These are phyloP conservation scores for Penicillium sp. DNA, from an alignment of 2,329 filamentous ascomycete species.

Conservation along the genomic window DNA sequence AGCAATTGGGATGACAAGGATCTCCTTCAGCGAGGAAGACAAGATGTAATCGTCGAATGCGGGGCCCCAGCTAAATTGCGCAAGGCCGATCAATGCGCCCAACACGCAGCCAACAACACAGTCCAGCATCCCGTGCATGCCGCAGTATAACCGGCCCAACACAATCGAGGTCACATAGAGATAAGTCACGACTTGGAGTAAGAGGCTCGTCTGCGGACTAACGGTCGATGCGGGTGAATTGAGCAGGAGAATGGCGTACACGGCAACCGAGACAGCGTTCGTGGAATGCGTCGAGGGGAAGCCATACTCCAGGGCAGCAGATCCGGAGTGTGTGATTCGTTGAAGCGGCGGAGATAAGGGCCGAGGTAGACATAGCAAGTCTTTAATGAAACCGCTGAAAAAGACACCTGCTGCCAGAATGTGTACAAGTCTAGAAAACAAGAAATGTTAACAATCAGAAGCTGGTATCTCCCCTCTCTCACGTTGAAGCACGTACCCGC, in stretches of 20 bases:
- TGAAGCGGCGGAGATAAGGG: conserved; percentile 89
- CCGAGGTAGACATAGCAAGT: conserved; percentile 86
- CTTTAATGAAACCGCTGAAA: conserved; percentile 90
- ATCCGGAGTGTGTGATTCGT: conserved; percentile 96
- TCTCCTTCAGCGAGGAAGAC: conserved; percentile 61
- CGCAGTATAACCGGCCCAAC: conserved; percentile 88
- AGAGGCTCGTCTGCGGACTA: conserved; percentile 56
- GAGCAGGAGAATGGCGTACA: conserved; percentile 75
- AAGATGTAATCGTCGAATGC: conserved; percentile 70
- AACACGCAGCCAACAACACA: conserved; percentile 77
- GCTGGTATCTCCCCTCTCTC: not conserved
- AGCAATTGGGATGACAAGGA: conserved; percentile 61
- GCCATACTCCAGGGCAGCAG: conserved; percentile 90
- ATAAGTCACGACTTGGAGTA: conserved; percentile 69
- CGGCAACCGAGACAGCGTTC: conserved; percentile 90
- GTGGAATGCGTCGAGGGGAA: conserved; percentile 97
- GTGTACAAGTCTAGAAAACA: conserved; percentile 54
- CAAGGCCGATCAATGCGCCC: conserved; percentile 62
- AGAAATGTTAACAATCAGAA: conserved; percentile 13
- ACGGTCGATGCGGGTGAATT: conserved; percentile 63
- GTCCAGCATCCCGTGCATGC: conserved; percentile 97
- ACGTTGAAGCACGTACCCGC: conserved; percentile 64
- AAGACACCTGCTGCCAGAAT: conserved; percentile 77
- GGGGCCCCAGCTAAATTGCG: conserved; percentile 56
- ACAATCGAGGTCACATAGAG: conserved; percentile 88